Percentiles rank a stretch among this genome's conserved stretches.
Evolutionary conservation across 805 yeast species (phyloP).

Genomic region (Kazachstania taianensis): DNA sequence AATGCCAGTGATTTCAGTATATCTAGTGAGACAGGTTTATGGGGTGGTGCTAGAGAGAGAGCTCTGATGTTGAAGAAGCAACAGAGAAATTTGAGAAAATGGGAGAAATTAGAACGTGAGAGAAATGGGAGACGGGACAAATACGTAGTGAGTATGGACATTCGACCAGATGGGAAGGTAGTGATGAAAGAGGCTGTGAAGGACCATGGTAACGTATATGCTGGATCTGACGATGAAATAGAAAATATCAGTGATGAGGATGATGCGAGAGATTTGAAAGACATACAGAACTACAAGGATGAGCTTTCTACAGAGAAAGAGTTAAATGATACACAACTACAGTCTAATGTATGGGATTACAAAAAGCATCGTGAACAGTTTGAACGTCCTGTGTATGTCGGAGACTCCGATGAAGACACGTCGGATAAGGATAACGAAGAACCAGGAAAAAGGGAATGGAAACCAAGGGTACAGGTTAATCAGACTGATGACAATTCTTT

Average conservation of each 20-base stretch:
- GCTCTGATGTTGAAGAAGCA: conserved; percentile 82
- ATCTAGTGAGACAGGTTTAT: conserved; percentile 48
- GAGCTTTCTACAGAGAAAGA: conserved; percentile 14
- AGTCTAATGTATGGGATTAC: conserved; percentile 48
- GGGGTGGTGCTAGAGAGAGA: conserved; percentile 80
- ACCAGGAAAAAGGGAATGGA: conserved; percentile 4
- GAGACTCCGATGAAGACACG: conserved; percentile 1
- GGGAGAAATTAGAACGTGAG: conserved; percentile 47
- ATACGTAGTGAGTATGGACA: conserved; percentile 64
- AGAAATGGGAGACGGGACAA: conserved; percentile 61
- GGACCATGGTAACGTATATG: conserved; percentile 14
- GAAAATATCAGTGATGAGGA: conserved; percentile 32
- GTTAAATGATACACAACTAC: conserved; percentile 14
- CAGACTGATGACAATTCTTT: conserved; percentile 14
- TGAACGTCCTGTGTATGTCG: conserved; percentile 41
- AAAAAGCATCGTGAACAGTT: conserved; percentile 45
- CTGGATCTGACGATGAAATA: conserved; percentile 24
- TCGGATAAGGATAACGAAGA: not conserved
- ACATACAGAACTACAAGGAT: conserved; percentile 20
- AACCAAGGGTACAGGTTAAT: conserved; percentile 20
- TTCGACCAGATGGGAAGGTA: conserved; percentile 70
- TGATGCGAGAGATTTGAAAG: conserved; percentile 25
- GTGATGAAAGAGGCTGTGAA: conserved; percentile 42
- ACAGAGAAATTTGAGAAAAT: conserved; percentile 59
- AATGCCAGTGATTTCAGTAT: conserved; percentile 70